Evolutionary conservation across 2,329 filamentous ascomycete genomes (phyloP).

Genomic region (Diaporthe amygdali): DNA sequence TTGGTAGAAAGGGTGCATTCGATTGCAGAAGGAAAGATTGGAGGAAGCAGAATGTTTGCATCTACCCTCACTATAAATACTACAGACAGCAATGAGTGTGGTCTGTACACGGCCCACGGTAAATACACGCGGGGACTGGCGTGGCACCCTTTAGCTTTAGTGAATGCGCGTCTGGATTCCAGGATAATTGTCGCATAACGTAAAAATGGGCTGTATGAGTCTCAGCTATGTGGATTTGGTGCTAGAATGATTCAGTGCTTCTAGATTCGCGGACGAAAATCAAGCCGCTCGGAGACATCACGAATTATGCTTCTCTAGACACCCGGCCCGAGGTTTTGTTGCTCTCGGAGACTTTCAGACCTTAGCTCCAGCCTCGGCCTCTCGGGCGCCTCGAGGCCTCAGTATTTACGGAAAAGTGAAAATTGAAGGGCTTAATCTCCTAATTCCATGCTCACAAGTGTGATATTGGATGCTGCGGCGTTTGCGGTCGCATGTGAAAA

Average conservation of each 20-base stretch:
- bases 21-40: no score
- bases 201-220: no score
- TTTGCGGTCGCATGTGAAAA: no score
- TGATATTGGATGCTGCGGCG: no score
- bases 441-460: no score
- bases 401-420: not conserved
- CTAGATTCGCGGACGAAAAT: not conserved
- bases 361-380: not conserved
- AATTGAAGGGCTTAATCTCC: not conserved
- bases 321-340: not conserved
- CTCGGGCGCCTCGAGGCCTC: not conserved
- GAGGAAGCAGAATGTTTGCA: no score
- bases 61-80: no score
- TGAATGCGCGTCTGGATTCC: not conserved
- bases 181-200: not conserved
- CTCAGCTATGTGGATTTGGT: not conserved
- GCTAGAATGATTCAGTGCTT: not conserved
- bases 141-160: not conserved
- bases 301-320: not conserved
- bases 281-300: not conserved
- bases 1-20: no score
- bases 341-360: not conserved
- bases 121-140: no score
- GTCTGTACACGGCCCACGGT: no score
- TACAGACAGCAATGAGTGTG: no score